Conservation (phyloP, 2,329 filamentous ascomycete genomes). For the Teratosphaeria destructans region DNA sequence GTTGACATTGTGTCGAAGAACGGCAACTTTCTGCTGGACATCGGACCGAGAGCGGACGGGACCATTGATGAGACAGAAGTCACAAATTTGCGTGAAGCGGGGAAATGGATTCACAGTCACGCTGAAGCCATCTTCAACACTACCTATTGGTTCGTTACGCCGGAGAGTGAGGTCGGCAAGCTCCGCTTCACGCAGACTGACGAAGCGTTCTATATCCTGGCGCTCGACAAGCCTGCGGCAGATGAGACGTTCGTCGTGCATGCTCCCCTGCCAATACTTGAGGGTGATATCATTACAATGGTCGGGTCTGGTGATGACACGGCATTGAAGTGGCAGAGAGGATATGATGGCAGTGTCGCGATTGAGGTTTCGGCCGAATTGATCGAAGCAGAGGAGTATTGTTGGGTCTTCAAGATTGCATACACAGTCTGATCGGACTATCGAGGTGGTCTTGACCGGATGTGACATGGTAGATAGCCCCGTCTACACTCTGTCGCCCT, state of each 20-base stretch:
- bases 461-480: neutral
- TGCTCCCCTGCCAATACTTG: conserved; percentile 37
- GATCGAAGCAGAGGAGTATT: conserved; percentile 27
- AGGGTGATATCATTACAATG: conserved; percentile 38
- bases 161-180: conserved; percentile 31
- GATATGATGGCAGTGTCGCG: conserved; percentile 23
- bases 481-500: neutral
- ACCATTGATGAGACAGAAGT: conserved; percentile 42
- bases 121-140: conserved; percentile 48
- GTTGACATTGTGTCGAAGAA: conserved; percentile 47
- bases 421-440: neutral
- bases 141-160: conserved; percentile 43
- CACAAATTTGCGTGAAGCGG: conserved; percentile 40
- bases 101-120: conserved; percentile 44
- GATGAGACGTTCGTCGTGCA: conserved; percentile 28
- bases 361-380: conserved; percentile 26
- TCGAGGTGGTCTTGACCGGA: neutral
- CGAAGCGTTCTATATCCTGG: conserved; percentile 44
- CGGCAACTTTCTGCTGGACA: conserved; percentile 47
- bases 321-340: conserved; percentile 17
- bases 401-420: conserved; percentile 35
- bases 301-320: conserved; percentile 25
- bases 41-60: conserved; percentile 47
- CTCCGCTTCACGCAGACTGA: conserved; percentile 43
- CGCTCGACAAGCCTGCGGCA: conserved; percentile 33